phyloP scores from a whole-genome alignment of 2,329 filamentous ascomycete genomes.

The Trichocomaceae sp. region DNA sequence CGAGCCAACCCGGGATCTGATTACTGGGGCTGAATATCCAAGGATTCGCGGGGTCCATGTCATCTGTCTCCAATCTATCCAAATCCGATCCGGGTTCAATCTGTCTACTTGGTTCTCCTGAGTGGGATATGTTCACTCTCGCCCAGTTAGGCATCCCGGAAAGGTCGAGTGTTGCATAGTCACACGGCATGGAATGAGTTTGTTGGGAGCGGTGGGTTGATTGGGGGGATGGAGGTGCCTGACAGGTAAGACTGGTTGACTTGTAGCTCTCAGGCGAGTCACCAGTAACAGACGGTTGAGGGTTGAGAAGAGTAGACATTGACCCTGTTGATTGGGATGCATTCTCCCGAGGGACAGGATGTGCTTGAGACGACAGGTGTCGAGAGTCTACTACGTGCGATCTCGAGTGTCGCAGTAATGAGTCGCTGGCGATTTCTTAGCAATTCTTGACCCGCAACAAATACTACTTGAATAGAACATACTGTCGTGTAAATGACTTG shows the following conservation, averaged over 20 bases:
- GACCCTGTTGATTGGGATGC: neutral
- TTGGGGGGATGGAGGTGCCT: neutral
- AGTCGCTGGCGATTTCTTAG: neutral
- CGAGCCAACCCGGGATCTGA: slow-evolving; percentile 18
- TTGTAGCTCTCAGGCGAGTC: neutral
- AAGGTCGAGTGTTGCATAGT: neutral
- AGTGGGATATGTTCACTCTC: neutral
- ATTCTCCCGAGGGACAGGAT: neutral
- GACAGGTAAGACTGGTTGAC: neutral
- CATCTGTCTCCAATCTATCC: neutral
- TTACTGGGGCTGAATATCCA: slow-evolving; percentile 10
- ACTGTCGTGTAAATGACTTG: slow-evolving; percentile 8
- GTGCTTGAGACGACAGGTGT: neutral
- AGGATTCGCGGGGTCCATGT: neutral
- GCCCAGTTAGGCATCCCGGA: neutral
- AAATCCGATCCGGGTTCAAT: neutral
- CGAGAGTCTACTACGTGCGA: neutral
- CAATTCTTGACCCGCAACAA: neutral
- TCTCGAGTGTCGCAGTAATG: slow-evolving; percentile 2
- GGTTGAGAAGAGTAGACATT: neutral
- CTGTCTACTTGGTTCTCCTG: neutral
- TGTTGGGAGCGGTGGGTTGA: neutral
- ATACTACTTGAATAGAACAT: neutral
- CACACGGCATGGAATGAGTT: neutral
- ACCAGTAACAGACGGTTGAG: neutral